phyloP scores from a whole-genome alignment of 805 yeast species.

The Spencermartinsiella europaea region DNA sequence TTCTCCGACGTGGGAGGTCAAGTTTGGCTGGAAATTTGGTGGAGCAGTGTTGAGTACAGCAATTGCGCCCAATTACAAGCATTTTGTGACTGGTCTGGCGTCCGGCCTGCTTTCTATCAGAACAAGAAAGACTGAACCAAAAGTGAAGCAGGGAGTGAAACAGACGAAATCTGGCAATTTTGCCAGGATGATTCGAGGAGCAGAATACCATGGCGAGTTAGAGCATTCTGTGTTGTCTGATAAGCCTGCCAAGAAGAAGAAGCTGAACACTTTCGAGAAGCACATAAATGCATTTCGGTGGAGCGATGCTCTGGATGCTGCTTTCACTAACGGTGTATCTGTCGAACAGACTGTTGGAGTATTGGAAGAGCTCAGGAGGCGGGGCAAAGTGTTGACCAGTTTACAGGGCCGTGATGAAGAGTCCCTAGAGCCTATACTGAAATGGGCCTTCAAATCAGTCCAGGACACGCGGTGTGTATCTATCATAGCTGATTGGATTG shows the following conservation, averaged over 20 bases:
- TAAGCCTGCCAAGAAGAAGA: slow-evolving; percentile 48
- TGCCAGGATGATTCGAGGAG: slow-evolving; percentile 81
- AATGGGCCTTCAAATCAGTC: slow-evolving; percentile 71
- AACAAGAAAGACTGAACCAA: slow-evolving; percentile 69
- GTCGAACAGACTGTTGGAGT: slow-evolving; percentile 78
- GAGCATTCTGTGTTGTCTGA: slow-evolving; percentile 70
- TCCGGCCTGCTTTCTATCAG: slow-evolving; percentile 86
- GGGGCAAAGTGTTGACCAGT: slow-evolving; percentile 85
- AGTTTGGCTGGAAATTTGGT: slow-evolving; percentile 96
- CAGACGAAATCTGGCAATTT: slow-evolving; percentile 49
- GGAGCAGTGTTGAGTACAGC: slow-evolving; percentile 89
- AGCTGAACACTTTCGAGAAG: slow-evolving; percentile 75
- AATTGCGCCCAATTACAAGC: slow-evolving; percentile 81
- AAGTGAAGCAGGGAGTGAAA: slow-evolving; percentile 42
- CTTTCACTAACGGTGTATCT: slow-evolving; percentile 72
- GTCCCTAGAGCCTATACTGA: slow-evolving; percentile 74
- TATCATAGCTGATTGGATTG: slow-evolving; percentile 62
- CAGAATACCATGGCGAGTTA: slow-evolving; percentile 84
- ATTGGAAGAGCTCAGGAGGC: slow-evolving; percentile 74
- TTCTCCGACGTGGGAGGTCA: slow-evolving; percentile 67
- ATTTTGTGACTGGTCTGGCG: slow-evolving; percentile 86
- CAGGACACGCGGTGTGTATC: slow-evolving; percentile 73
- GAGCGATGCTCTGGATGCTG: slow-evolving; percentile 88
- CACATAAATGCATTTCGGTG: slow-evolving; percentile 84
- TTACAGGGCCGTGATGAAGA: slow-evolving; percentile 80